phyloP scores from a whole-genome alignment of 2,329 filamentous ascomycete genomes.

The Aspergillus chevalieri region DNA sequence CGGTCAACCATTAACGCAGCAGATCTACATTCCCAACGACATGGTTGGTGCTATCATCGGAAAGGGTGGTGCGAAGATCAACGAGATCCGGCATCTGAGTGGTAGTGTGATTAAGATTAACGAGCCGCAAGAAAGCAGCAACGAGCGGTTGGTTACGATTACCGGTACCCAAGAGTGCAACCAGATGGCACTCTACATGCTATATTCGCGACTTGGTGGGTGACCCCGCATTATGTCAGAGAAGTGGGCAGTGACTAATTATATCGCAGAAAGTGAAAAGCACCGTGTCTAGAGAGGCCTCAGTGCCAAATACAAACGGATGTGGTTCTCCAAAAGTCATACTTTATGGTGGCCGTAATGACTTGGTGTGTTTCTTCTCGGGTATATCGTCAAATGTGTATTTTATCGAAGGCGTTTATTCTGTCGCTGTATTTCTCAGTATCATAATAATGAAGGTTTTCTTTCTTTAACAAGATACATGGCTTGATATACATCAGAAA shows the following conservation, averaged over 20 bases:
- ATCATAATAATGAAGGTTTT: constrained; percentile 1
- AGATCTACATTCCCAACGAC: constrained; percentile 98
- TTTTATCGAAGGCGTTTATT: constrained; percentile 26
- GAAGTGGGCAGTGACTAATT: constrained; percentile 5
- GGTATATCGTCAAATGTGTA: constrained; percentile 24
- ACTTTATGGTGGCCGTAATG: constrained; percentile 13
- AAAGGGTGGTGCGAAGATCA: constrained; percentile 98
- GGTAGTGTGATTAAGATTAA: constrained; percentile 99
- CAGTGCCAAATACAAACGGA: background rate
- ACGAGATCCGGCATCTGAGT: constrained; percentile 93
- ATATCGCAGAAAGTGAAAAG: constrained; percentile 63
- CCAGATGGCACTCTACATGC: constrained; percentile 99
- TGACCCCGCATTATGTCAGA: constrained; percentile 1
- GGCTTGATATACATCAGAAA: background rate
- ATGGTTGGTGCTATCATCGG: constrained; percentile 99
- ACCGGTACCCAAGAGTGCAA: constrained; percentile 98
- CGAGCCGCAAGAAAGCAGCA: constrained; percentile 97
- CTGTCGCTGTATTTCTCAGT: constrained; percentile 1
- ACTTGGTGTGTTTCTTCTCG: constrained; percentile 8
- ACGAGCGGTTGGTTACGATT: constrained; percentile 93
- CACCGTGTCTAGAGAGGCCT: constrained; percentile 53
- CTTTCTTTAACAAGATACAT: background rate
- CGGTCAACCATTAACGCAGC: constrained; percentile 84
- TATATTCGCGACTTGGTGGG: constrained; percentile 90
- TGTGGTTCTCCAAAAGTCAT: constrained; percentile 6